Percentiles rank a stretch among this genome's conserved stretches.
Conservation (phyloP, 1,284 basidiomycete genomes). For the Crucibulum parvulum region DNA sequence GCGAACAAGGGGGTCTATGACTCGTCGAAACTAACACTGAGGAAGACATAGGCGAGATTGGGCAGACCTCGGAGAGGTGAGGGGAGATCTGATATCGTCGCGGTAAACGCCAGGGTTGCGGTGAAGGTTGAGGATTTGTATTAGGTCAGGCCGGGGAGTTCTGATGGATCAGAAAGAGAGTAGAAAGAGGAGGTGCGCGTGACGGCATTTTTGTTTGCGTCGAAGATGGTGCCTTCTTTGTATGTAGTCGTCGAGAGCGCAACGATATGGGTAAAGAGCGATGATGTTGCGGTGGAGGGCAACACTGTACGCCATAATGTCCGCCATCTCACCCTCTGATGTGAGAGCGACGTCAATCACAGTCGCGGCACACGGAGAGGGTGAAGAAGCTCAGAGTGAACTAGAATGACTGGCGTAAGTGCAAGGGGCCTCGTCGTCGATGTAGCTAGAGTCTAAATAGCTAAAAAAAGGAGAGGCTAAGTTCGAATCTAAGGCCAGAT, state of each 20-base stretch:
- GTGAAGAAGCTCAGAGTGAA: no score
- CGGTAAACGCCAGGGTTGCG: conserved; percentile 90
- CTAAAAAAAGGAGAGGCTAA: no score
- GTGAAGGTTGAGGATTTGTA: conserved; percentile 68
- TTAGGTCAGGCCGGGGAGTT: conserved; percentile 18
- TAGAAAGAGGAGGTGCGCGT: conserved; percentile 67
- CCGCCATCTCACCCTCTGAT: conserved; percentile 37
- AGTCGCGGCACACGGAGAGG: no score
- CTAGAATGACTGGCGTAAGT: no score
- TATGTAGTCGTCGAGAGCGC: conserved; percentile 92
- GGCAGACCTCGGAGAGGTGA: conserved; percentile 80
- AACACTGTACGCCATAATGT: conserved; percentile 79
- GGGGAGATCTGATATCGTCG: conserved; percentile 78
- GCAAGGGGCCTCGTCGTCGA: no score
- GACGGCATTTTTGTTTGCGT: conserved; percentile 97
- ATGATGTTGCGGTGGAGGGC: conserved; percentile 96
- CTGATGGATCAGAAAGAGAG: background rate
- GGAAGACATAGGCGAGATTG: conserved; percentile 79
- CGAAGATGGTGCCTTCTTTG: conserved; percentile 90
- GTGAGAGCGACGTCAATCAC: no score
- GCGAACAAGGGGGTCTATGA: conserved; percentile 94
- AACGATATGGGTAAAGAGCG: conserved; percentile 91
- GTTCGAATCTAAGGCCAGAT: no score
- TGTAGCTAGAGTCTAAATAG: no score
- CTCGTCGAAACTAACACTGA: conserved; percentile 98